A percentile compares a stretch with the other conserved stretches of the same genome.
Evolutionary conservation across 1,139 yeast genomes (phyloP).

Genomic region (Blastobotrys serpentis): DNA sequence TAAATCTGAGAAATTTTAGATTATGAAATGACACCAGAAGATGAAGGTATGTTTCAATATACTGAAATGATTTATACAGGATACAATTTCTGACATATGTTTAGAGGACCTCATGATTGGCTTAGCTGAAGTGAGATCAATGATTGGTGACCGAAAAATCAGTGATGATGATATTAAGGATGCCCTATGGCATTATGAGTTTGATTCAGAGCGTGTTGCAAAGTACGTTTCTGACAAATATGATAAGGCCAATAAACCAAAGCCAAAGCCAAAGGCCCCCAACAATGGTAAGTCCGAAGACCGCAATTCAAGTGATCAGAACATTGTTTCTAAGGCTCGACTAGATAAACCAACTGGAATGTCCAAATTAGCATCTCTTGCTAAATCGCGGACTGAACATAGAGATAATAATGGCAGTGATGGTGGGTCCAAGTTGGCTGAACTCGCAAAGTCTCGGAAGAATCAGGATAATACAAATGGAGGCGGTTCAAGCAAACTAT

Average conservation of each 20-base stretch:
- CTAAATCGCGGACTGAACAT: conserved; percentile 40
- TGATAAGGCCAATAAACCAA: conserved; percentile 23
- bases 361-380: conserved; percentile 51
- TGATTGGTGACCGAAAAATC: conserved; percentile 49
- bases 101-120: conserved; percentile 26
- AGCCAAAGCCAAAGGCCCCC: conserved; percentile 18
- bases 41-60: conserved; percentile 21
- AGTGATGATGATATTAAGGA: conserved; percentile 57
- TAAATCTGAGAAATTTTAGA: background rate
- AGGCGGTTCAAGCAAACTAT: conserved; percentile 32
- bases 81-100: no score
- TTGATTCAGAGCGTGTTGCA: conserved; percentile 54
- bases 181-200: conserved; percentile 59
- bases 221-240: conserved; percentile 49
- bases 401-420: background rate
- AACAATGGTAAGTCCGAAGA: conserved; percentile 21
- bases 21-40: conserved; percentile 25
- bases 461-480: background rate
- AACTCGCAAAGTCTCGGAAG: conserved; percentile 5
- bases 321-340: conserved; percentile 10
- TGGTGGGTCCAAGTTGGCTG: conserved; percentile 10
- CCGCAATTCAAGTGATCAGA: conserved; percentile 9
- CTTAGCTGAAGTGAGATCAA: conserved; percentile 46
- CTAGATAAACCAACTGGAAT: conserved; percentile 19
- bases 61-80: background rate